Evolutionary conservation across 768 basidiomycete genomes (phyloP), one percentile per base, ranked within the genome.

Genomic region (Lactarius trivialis): DNA sequence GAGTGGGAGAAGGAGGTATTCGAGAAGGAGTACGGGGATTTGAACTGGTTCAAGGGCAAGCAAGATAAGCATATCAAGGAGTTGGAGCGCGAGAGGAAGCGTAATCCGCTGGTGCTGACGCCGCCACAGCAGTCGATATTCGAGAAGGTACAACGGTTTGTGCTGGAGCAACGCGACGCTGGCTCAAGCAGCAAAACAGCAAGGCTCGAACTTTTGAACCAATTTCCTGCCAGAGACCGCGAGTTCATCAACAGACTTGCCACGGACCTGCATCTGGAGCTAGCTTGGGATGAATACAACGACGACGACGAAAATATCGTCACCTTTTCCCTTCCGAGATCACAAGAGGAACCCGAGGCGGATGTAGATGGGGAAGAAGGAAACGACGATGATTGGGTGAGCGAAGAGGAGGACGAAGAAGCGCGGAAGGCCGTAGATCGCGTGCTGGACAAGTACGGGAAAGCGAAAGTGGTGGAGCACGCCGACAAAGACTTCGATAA

Each of bases 221-320:
- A 78, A 17, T 88, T 96, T 74, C 79, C 91, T 0, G 85, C 92
- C 5, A 78, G 85, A 45, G 94, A 98, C 65, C 81, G 89, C 48
- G 78, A 77, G 54, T 98, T 98, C 70, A 85, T 98, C 36, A 79
- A 76, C 41, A 84, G 82, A 30, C 78, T 99, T 24, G 85, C 89
- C 6, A 80, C 83, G 43, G 87, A 93, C 53, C 73, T 98, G 49
- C 85, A 91, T 70, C 80, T 98, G 14, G 79, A 74, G 24, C 71
- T 95, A 30, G 78, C 86, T n/a, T 99, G 94, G 93, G 96, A 98
- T 70, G 94, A 95, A 70, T 94, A 85, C 67, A 89, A 94, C 64
- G 89, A 89, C 7, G 77, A 91, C 51, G 90, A 91, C 63, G 79
- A 84, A 70, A 91, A 91, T 68, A 70, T 94, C 28, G 83, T 90